A percentile compares a stretch with the other conserved stretches of the same genome.
Evolutionary conservation across 352 stramenopile genomes (phyloP).

Genomic region (Globisporangium acanthophoron): DNA sequence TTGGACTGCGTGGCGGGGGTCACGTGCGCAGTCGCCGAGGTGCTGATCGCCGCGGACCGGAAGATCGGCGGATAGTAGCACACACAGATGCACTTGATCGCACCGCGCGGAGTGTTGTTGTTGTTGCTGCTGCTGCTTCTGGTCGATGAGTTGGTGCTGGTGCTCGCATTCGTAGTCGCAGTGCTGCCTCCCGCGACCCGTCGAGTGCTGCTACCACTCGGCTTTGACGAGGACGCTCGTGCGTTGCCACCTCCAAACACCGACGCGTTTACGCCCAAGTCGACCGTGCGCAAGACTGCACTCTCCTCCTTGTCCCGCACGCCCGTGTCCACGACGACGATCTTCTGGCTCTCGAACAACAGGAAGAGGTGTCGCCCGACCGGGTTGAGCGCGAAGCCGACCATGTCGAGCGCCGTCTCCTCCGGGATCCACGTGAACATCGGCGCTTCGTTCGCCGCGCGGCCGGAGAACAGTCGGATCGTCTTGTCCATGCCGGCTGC

Average conservation of each 20-base stretch:
- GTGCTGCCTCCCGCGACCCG: not conserved
- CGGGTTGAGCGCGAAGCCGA: slow-evolving; percentile 55
- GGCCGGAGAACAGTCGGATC: slow-evolving; percentile 51
- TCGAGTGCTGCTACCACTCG: not conserved
- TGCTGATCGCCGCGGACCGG: slow-evolving; percentile 12
- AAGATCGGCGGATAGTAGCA: slow-evolving; percentile 62
- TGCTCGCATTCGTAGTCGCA: not conserved
- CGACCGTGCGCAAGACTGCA: slow-evolving; percentile 29
- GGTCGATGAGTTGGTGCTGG: too few relatives aligned
- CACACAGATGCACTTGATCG: slow-evolving; percentile 27
- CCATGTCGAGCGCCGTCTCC: slow-evolving; percentile 49
- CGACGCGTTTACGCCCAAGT: slow-evolving; percentile 16
- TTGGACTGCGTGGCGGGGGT: slow-evolving; percentile 18
- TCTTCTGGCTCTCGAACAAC: slow-evolving; percentile 47
- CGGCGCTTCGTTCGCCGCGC: slow-evolving; percentile 39
- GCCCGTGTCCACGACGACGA: slow-evolving; percentile 42
- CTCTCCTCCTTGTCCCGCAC: slow-evolving; percentile 11
- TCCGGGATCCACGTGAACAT: slow-evolving; percentile 72
- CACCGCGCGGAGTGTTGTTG: not conserved
- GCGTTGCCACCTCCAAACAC: not conserved
- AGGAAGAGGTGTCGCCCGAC: slow-evolving; percentile 44
- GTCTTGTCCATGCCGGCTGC: slow-evolving; percentile 64
- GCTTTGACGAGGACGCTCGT: not conserved
- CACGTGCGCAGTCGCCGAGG: slow-evolving; percentile 4
- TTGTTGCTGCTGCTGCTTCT: not conserved